Conservation (phyloP, 345 rosid genomes). For the Luvunga scandens region DNA sequence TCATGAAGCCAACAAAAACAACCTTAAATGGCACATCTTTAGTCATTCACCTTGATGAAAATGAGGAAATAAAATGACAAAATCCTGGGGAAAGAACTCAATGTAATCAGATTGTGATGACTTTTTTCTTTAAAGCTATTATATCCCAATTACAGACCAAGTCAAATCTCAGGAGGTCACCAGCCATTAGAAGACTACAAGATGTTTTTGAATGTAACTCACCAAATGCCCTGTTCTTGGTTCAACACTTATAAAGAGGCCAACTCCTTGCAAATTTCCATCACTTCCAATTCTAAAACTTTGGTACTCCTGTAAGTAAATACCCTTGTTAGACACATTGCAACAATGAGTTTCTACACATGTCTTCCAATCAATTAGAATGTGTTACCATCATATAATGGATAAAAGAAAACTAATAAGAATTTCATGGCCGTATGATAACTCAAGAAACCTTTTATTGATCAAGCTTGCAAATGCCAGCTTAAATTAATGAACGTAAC, state of each 20-base stretch:
- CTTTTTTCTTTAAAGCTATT: not conserved
- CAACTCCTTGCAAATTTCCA: slow-evolving; percentile 92
- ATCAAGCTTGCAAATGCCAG: not conserved
- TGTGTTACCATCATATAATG: not conserved
- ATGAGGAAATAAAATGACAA: not conserved
- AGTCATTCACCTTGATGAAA: not conserved
- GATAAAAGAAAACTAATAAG: not conserved
- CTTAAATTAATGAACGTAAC: not conserved
- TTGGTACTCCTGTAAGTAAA: slow-evolving; percentile 68
- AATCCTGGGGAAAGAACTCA: not conserved
- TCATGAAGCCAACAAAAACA: not conserved
- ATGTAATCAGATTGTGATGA: not conserved
- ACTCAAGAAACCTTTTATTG: not conserved
- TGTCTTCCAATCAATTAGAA: not conserved
- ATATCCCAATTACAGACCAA: not conserved
- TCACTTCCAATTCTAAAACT: slow-evolving; percentile 88
- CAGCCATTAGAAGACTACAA: not conserved
- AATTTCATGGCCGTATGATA: not conserved
- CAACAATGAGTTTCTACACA: not conserved
- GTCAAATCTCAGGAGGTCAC: not conserved
- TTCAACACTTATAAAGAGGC: slow-evolving; percentile 67
- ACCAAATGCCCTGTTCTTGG: slow-evolving; percentile 89
- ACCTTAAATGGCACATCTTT: not conserved
- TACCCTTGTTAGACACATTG: not conserved
- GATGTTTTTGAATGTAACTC: slow-evolving; percentile 24